Evolutionary conservation across 768 basidiomycete genomes (phyloP), one percentile per base, ranked within the genome.

Genomic region (Mycena capillaripes): DNA sequence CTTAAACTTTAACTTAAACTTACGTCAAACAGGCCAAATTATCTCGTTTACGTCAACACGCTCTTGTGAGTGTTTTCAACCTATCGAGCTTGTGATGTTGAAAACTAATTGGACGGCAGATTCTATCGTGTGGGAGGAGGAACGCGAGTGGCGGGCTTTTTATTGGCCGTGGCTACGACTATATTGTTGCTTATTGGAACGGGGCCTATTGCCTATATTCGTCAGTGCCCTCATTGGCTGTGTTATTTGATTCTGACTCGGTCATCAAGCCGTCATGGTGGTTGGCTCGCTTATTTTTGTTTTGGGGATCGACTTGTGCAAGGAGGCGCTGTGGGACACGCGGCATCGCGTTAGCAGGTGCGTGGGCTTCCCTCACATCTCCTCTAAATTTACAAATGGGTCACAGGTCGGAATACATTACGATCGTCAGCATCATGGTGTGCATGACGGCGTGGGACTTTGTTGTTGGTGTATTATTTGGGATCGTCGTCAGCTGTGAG

Each of bases 321-420:
- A 97, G 77, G 97, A 98, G 81, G 97, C 98, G 0, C 80, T 98
- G 11, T 99, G 97, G 97, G 97, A 99, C 82, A 97, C 97, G 12
- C 85, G 95, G 55, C 89, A 95, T 82, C 91, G 97, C 19, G 95
- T 95, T 25, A 96, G 91, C 86, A 85, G 88, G 87, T 94, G 80
- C 71, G 89, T 69, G 21, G 27, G 30, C 9, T 3, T 30, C 27
- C 44, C 25, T 30, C 25, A 46, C 25, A 60, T 61, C 42, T 16
- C 16, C 70, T 29, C 62, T 71, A 29, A 17, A 23, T 46, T n/a
- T 57, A 56, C 9, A 23, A 11, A 14, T 68, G 16, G 7, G 4
- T 2, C 8, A n/a, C 57, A 93, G 92, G 82, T 86, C 86, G 57
- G 94, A 95, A 77, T 96, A 95, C 75, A 86, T 95, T 73, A 96